Base-by-base conservation (phyloP, 2,329 filamentous ascomycete species). In the Pseudodiploospora longispora region DNA sequence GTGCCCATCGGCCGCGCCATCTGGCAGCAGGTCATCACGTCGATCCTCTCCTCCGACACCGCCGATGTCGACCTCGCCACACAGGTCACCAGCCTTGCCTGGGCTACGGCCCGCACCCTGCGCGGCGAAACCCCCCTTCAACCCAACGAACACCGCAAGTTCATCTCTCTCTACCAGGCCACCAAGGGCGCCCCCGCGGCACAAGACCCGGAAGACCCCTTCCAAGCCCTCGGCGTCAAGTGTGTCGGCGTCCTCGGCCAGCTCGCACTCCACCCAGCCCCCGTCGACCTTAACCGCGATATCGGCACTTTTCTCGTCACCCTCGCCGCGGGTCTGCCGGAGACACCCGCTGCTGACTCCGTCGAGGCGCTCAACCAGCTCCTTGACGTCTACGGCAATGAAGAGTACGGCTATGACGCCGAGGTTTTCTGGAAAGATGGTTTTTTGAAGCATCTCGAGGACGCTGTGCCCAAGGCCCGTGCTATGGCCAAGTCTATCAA, bases 341-440 rank as follows among this genome's bases (percentile, higher is more conserved):
- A 72, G 37, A 74, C 73, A 1, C 68, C 76, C 2, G 61, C 71
- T 2, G 80, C 78, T 2, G 77, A 83, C 38, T 69, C 70, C 5
- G 71, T 85, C 30, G 81, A 85, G 62, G 76, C 78, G 10, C 63
- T 85, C 36, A 78, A 84, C 61, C 78, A 83, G 59, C 50, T 85
- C 12, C 82, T 83, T 52, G 82, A 85, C 52, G 71, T 85, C 6
- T 85, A 85, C 60, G 75, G 72, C 28, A 77, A 85, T 56, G 78
- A 80, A 58, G 69, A 67, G 9, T 70, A 67, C 43, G 64, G 70
- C 8, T 81, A 74, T 56, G 82, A 85, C 56, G 67, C 65, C 46
- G 70, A 74, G 28, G 80, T 85, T 3, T 85, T 84, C 60, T 83
- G 80, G 75, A 71, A 71, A 52, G 71, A 79, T 49, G 69, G 68